phyloP scores from a whole-genome alignment of 2,329 filamentous ascomycete genomes.

The Phyllosticta paracitricarpa region DNA sequence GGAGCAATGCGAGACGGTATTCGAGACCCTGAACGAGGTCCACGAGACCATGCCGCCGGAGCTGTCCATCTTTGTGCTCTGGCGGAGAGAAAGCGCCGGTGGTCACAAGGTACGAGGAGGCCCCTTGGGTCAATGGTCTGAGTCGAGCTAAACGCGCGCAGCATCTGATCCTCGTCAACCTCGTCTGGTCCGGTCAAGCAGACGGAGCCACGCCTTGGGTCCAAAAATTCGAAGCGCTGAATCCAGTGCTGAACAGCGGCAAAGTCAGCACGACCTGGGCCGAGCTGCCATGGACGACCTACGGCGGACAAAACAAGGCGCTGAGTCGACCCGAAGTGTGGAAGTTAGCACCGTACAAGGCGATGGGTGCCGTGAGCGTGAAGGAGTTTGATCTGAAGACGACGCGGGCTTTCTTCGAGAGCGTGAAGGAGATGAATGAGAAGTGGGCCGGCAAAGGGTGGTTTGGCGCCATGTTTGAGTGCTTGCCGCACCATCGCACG shows the following conservation, averaged over 20 bases:
- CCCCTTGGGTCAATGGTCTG: background rate
- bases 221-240: background rate
- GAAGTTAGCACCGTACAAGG: constrained; percentile 3
- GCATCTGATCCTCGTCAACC: background rate
- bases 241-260: background rate
- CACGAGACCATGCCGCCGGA: background rate
- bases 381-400: background rate
- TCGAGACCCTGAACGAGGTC: background rate
- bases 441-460: background rate
- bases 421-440: constrained; percentile 3
- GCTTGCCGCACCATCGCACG: background rate
- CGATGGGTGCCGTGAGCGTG: constrained; percentile 4
- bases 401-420: constrained; percentile 4
- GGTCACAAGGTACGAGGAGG: background rate
- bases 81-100: background rate
- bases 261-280: background rate
- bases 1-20: background rate
- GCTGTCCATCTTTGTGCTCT: background rate
- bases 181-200: background rate
- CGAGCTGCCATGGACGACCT: constrained; percentile 3
- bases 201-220: background rate
- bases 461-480: constrained; percentile 6
- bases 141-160: background rate
- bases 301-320: constrained; percentile 2
- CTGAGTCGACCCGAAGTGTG: constrained; percentile 4